Base-by-base conservation (phyloP, 2,329 filamentous ascomycete genomes). In the Hypoxylon sp. region DNA sequence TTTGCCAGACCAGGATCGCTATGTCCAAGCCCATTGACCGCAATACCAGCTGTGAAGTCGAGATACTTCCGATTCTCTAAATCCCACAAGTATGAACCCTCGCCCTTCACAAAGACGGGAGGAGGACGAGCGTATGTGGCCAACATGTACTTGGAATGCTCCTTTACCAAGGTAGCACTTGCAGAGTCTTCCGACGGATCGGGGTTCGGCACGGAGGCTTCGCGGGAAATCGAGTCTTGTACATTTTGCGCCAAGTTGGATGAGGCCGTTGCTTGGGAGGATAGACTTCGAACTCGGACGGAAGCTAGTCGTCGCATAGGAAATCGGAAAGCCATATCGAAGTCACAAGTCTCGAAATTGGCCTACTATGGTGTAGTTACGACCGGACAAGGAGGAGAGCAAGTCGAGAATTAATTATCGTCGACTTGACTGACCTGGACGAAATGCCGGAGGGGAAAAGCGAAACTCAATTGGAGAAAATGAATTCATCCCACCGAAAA, bases 31-130 rank as follows among this genome's bases (percentile, higher is more conserved):
- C 89, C 86, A 73, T 93, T 97, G 69, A 99, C 94, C 11, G 94
- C 94, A 68, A 99, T 99, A 36, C 94, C 94, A 7, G 92, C 88
- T 1, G 94, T 97, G 66, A 99, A 90, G 73, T 99, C 94, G 20
- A 99, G 80, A 70, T 97, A 99, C 69, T 86, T 86, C 55, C 90
- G 79, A 68, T 94, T 89, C 75, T 97, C 91, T 26, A 93, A 75
- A 70, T 99, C 94, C 84, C 87, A 97, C 57, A 99, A 73, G 70
- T 91, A 92, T 54, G 88, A 91, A 2, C 94, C 94, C 68, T 91
- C 78, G 58, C 92, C 94, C 70, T 87, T 89, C 51, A 91, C 85
- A 71, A 99, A 97, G 67, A 97, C 89, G 2, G 91, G 91, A 32
- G 89, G 81, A 37, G 94, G 93, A 17, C 94, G 90, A 42, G 91